Conservation (phyloP, 371 early-diverging fungal genomes). For the Catenaria anguillulae region DNA sequence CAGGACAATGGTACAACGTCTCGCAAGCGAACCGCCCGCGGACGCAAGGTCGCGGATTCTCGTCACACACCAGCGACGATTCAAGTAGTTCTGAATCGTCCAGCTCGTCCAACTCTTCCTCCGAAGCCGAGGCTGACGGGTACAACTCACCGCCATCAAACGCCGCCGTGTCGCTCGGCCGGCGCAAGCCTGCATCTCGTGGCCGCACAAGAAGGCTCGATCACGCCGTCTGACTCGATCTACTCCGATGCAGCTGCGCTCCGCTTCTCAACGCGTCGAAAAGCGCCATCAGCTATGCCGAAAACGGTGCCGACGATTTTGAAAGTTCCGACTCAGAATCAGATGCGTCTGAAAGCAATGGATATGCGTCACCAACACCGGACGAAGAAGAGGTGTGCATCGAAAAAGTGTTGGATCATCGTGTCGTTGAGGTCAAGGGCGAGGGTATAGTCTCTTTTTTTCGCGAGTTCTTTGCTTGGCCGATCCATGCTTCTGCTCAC, state of each 20-base stretch:
- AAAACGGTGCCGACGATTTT: conserved; percentile 2
- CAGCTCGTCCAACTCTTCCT: background rate
- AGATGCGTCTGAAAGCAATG: conserved; percentile 16
- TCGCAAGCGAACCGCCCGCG: background rate
- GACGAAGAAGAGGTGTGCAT: conserved; percentile 22
- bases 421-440: conserved; percentile 7
- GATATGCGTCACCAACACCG: background rate
- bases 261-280: conserved; percentile 10
- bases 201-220: background rate
- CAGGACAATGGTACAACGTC: background rate
- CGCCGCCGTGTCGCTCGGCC: too few relatives aligned
- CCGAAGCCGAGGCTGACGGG: background rate
- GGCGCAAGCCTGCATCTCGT: background rate
- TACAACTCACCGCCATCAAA: background rate
- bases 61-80: background rate
- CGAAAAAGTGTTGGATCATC: conserved; percentile 18
- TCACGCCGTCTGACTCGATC: background rate
- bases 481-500: background rate
- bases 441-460: background rate
- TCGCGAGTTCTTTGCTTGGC: background rate
- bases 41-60: background rate
- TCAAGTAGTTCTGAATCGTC: too few relatives aligned
- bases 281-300: background rate
- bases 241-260: background rate
- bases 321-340: too few relatives aligned